Evolutionary conservation across 1,284 basidiomycete species (phyloP).

Genomic region (Ceratobasidium sp.): DNA sequence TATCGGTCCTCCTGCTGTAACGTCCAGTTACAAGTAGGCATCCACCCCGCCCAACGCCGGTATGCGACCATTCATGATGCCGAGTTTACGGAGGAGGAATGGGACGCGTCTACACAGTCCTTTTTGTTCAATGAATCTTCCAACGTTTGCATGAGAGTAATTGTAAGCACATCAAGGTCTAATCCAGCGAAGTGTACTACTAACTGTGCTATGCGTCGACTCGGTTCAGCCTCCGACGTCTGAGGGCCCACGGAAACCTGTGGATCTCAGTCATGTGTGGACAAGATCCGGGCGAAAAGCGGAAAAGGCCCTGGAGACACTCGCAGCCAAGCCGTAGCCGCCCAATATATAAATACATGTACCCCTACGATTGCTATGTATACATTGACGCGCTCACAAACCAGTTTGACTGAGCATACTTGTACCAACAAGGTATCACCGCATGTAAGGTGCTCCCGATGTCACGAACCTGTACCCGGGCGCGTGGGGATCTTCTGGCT

Average conservation of each 20-base stretch:
- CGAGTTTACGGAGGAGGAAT: neutral
- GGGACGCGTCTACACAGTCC: neutral
- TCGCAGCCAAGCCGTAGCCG: too few relatives aligned
- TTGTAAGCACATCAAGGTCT: too few relatives aligned
- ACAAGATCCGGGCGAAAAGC: neutral
- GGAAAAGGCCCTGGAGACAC: too few relatives aligned
- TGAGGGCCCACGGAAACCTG: neutral
- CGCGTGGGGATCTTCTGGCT: too few relatives aligned
- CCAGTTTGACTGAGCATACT: too few relatives aligned
- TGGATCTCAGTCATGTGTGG: neutral
- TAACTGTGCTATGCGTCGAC: neutral
- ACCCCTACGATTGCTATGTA: too few relatives aligned
- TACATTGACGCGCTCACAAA: too few relatives aligned
- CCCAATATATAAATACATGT: too few relatives aligned
- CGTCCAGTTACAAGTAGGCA: conserved; percentile 5
- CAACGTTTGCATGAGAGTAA: neutral
- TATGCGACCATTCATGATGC: neutral
- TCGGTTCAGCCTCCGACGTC: neutral
- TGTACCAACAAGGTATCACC: too few relatives aligned
- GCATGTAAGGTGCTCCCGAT: too few relatives aligned
- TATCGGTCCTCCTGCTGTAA: neutral
- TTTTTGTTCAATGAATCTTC: neutral
- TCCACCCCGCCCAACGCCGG: neutral
- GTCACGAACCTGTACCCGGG: too few relatives aligned
- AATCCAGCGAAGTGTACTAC: too few relatives aligned